Evolutionary conservation across 1,284 basidiomycete genomes (phyloP), one percentile per base, ranked within the genome.

Genomic region (Rhodotorula sp.): DNA sequence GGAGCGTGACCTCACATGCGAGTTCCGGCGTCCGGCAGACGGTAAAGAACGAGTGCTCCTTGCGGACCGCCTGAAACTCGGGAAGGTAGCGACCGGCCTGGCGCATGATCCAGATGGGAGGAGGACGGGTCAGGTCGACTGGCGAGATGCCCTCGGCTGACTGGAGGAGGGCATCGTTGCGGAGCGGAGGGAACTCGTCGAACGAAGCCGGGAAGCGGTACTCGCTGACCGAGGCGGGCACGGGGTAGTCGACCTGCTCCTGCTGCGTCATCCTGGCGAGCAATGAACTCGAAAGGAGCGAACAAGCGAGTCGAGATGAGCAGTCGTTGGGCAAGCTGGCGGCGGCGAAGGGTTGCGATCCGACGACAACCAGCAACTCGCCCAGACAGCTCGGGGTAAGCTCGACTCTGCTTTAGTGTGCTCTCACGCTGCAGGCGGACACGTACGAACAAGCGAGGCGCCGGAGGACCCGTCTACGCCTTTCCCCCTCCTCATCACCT

Each of bases 61-160:
- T 86, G 71, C 93, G 88, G 49, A 95, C 83, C 80, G 89, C 86
- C 70, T 90, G 86, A 81, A 95, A 76, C 64, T 73, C 70, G 59
- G 68, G 70, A 34, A 71, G 65, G 69, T 73, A 71, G 49, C 72
- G 62, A 15, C 73, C 72, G 20, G 96, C 96, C 80, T 99, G 95
- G 46, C 96, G 87, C 95, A 99, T 99, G 71, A 98, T 91, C 95
- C 95, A 99, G 71, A 96, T 93, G 20, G 95, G 95, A 10, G 68
- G 68, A 4, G 95, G 92, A 67, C 92, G 87, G 78, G 92, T 90
- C 0, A 93, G 94, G 80, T 54, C 54, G 22, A 61, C 44, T 7
- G 74, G 72, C 47, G 29, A 29, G n/a, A n/a, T 46, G 58, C 59
- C 87, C 84, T 81, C 95, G 49, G 95, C 94, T 62, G 95, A 94